These are phyloP conservation scores for Picea sitchensis DNA, from an alignment of 75 land plant genomes.

Conservation along the genomic window DNA sequence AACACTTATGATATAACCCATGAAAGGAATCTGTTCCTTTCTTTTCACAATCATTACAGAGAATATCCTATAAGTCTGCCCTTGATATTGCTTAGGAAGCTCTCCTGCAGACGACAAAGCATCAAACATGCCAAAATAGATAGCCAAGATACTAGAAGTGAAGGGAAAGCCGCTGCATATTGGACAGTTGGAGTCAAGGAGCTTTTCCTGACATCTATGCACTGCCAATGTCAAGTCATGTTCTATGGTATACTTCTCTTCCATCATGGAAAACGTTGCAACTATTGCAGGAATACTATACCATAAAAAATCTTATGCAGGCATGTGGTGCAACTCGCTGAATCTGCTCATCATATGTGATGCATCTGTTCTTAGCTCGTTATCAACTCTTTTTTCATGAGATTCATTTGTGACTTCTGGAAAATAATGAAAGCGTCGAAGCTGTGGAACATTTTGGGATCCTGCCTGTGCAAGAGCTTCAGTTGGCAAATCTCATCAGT, in stretches of 20 bases:
- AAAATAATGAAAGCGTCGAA: too few species aligned
- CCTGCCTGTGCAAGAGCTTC: too few species aligned
- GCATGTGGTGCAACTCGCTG: conserved; percentile 57
- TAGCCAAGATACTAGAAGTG: too few species aligned
- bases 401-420: too few species aligned
- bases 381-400: too few species aligned
- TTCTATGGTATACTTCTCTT: conserved; percentile 15
- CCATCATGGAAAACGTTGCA: conserved; percentile 93
- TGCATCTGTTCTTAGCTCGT: too few species aligned
- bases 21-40: conserved; percentile 82
- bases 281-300: conserved; percentile 68
- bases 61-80: conserved; percentile 69
- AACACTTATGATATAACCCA: conserved; percentile 93
- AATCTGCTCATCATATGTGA: conserved; percentile 20
- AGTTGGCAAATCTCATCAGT: too few species aligned
- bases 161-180: too few species aligned
- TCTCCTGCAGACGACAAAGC: conserved; percentile 78
- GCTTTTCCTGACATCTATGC: too few species aligned
- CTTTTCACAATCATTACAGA: conserved; percentile 88
- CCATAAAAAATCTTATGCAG: conserved; percentile 65
- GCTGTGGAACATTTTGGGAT: too few species aligned
- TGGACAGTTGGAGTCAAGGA: too few species aligned
- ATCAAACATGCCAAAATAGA: conserved; percentile 98
- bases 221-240: too few species aligned
- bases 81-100: conserved; percentile 89